These are phyloP conservation scores for Alopecurus myosuroides DNA, from an alignment of 176 grass and related monocot genomes.

Conservation along the genomic window DNA sequence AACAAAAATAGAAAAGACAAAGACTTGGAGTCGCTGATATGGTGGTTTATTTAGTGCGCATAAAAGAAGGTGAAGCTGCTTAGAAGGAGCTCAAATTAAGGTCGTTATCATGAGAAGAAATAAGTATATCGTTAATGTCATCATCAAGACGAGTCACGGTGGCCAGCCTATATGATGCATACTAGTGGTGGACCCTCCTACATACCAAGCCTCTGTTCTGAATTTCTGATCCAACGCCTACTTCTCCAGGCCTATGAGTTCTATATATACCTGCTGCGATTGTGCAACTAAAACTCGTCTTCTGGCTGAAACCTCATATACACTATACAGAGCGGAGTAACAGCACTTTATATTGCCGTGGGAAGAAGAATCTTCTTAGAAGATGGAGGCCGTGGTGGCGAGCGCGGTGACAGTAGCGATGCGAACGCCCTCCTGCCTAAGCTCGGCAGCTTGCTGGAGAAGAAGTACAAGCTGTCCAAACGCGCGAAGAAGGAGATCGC, in stretches of 20 bases:
- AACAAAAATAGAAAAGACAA: background rate
- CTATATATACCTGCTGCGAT: background rate
- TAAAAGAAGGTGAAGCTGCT: background rate
- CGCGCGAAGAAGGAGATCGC: background rate
- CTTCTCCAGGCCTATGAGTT: background rate
- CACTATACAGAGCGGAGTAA: background rate
- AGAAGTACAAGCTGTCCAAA: background rate
- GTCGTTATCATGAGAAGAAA: background rate
- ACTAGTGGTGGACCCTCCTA: background rate
- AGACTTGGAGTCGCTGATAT: background rate
- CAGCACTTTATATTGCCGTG: background rate
- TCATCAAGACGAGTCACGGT: background rate
- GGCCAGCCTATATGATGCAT: background rate
- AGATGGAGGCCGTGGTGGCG: background rate
- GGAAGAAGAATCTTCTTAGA: too few species aligned
- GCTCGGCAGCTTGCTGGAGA: background rate
- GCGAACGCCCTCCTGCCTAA: background rate
- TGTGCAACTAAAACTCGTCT: background rate
- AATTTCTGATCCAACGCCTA: background rate
- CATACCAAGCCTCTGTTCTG: background rate
- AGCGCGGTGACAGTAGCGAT: background rate
- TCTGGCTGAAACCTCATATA: background rate
- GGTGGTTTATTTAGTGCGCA: background rate
- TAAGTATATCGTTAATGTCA: background rate
- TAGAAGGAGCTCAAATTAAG: background rate